Conservation (phyloP, 257 asterid species). For the Solanum sparsipilum region DNA sequence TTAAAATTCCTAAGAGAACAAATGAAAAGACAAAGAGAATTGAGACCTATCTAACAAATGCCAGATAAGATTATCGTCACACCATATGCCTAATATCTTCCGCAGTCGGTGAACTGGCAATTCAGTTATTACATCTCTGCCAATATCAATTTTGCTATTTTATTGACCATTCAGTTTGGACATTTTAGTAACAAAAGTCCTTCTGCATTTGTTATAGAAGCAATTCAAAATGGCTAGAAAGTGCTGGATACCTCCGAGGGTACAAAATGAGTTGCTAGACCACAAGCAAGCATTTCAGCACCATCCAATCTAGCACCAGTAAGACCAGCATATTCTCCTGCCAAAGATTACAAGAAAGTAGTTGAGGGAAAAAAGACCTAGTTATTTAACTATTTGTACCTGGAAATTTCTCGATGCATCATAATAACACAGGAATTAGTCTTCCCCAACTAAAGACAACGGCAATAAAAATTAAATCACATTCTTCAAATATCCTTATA, state of each 20-base stretch:
- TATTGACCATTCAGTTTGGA: not conserved
- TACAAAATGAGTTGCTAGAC: constrained; percentile 86
- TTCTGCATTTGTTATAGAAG: not conserved
- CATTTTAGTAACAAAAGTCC: not conserved
- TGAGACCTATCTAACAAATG: not conserved
- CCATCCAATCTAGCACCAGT: constrained; percentile 86
- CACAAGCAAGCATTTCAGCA: constrained; percentile 90
- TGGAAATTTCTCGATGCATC: not conserved
- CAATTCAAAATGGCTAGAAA: not conserved
- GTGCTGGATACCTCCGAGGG: constrained; percentile 43
- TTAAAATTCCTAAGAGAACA: not conserved
- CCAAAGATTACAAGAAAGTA: constrained; percentile 6
- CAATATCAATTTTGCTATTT: not conserved
- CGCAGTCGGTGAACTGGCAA: not conserved
- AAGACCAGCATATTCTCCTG: constrained; percentile 86
- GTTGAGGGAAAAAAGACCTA: not conserved
- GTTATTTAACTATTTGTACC: not conserved
- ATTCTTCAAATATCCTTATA: not conserved
- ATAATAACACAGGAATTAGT: not conserved
- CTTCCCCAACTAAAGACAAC: not conserved
- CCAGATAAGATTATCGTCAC: not conserved
- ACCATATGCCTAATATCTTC: not conserved
- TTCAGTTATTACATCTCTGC: not conserved
- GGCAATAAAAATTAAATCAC: not conserved
- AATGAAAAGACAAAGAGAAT: not conserved